Evolutionary conservation across 257 asterid species (phyloP).

Genomic region (Nyctanthes arbortristis): DNA sequence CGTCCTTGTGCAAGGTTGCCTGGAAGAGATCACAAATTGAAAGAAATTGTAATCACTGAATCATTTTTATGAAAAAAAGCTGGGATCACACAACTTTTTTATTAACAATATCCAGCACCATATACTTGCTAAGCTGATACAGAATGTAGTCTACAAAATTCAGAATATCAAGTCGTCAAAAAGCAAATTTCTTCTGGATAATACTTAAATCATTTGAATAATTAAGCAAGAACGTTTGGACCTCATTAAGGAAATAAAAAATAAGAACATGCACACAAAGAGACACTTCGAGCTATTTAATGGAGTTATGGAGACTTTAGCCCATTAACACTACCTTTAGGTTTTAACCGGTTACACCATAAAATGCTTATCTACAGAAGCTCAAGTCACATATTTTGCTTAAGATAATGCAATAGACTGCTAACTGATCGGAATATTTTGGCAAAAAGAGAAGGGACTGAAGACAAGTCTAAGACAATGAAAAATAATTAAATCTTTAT

Average conservation of each 20-base stretch:
- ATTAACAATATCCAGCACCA: too few species aligned
- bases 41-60: conserved; percentile 10
- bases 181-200: conserved; percentile 5
- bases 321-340: not conserved
- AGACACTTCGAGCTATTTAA: not conserved
- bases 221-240: conserved; percentile 2
- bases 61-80: not conserved
- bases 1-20: conserved; percentile 83
- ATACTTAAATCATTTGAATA: not conserved
- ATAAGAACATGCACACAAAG: not conserved
- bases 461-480: too few species aligned
- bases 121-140: too few species aligned
- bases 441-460: not conserved
- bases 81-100: too few species aligned
- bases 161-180: conserved; percentile 4
- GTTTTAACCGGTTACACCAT: not conserved
- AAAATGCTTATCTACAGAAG: not conserved
- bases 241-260: not conserved
- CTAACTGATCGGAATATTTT: conserved; percentile 3
- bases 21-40: conserved; percentile 37
- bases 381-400: conserved; percentile 9
- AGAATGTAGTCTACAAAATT: too few species aligned
- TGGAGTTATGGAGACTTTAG: not conserved
- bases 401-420: not conserved
- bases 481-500: not conserved